A percentile compares a stretch with the other conserved stretches of the same genome.
Evolutionary conservation across 768 basidiomycete species (phyloP).

Genomic region (Neoboletus magnificus): DNA sequence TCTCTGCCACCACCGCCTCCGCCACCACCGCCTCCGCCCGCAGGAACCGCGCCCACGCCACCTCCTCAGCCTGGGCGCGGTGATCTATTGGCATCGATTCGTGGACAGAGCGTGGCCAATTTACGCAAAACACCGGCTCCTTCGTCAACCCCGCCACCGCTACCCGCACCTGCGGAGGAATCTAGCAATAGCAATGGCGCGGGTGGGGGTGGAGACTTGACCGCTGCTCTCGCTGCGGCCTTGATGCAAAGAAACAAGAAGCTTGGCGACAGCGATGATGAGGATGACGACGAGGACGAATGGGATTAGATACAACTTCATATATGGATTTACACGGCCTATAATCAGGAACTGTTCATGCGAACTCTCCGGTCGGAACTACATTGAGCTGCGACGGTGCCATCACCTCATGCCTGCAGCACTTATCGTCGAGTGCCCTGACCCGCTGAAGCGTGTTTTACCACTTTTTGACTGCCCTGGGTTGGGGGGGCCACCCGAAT

Average conservation of each 20-base stretch:
- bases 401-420: neutral
- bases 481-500: slow-evolving; percentile 21
- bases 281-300: slow-evolving; percentile 71
- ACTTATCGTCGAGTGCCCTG: neutral
- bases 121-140: slow-evolving; percentile 53
- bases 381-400: neutral
- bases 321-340: slow-evolving; percentile 5
- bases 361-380: neutral
- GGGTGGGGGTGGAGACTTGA: slow-evolving; percentile 63
- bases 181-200: slow-evolving; percentile 32
- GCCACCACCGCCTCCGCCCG: slow-evolving; percentile 38
- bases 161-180: slow-evolving; percentile 33
- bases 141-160: slow-evolving; percentile 34
- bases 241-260: slow-evolving; percentile 81
- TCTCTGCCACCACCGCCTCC: slow-evolving; percentile 36
- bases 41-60: slow-evolving; percentile 27
- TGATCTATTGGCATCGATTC: slow-evolving; percentile 75
- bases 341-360: slow-evolving; percentile 6
- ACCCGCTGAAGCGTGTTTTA: neutral
- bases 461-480: slow-evolving; percentile 9
- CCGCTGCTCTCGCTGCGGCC: slow-evolving; percentile 80
- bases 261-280: slow-evolving; percentile 81
- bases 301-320: slow-evolving; percentile 39
- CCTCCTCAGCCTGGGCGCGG: slow-evolving; percentile 57
- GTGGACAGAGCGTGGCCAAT: slow-evolving; percentile 71